These are phyloP conservation scores for Metschnikowia drakensbergensis DNA, from an alignment of 805 yeast genomes.

Conservation along the genomic window DNA sequence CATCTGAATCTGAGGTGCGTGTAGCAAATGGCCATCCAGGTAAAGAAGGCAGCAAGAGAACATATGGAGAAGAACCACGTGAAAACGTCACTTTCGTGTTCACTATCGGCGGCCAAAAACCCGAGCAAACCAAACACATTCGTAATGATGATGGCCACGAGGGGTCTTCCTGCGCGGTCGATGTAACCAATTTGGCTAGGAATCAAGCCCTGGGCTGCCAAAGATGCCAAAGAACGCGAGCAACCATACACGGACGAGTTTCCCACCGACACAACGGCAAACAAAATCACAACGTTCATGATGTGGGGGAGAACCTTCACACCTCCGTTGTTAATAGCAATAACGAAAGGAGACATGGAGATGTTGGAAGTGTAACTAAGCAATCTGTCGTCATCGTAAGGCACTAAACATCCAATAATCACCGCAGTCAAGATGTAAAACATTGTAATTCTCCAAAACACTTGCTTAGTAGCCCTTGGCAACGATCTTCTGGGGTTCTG, in stretches of 20 bases:
- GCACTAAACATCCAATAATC: constrained; percentile 52
- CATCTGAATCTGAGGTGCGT: constrained; percentile 41
- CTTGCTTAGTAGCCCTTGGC: constrained; percentile 54
- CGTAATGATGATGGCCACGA: constrained; percentile 51
- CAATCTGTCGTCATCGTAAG: constrained; percentile 35
- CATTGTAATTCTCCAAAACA: constrained; percentile 50
- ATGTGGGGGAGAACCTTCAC: constrained; percentile 25
- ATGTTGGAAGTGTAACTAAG: constrained; percentile 17
- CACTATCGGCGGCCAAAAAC: constrained; percentile 30
- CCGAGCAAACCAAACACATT: constrained; percentile 41
- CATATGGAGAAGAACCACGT: constrained; percentile 41
- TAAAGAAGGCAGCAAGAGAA: constrained; percentile 39
- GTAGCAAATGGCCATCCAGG: constrained; percentile 39
- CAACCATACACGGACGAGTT: constrained; percentile 30
- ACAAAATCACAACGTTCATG: constrained; percentile 26
- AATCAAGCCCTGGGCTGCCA: constrained; percentile 61
- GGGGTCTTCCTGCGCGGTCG: constrained; percentile 66
- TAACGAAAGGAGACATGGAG: constrained; percentile 28
- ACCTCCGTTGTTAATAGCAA: constrained; percentile 28
- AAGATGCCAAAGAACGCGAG: constrained; percentile 58
- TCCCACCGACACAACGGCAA: constrained; percentile 29
- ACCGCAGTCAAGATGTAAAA: constrained; percentile 47
- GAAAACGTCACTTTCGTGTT: constrained; percentile 31
- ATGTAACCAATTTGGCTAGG: constrained; percentile 57
- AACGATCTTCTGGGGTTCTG: constrained; percentile 52